Evolutionary conservation across 352 stramenopile species (phyloP), one percentile per base, ranked within the genome.

Genomic region (Plasmopara viticola): DNA sequence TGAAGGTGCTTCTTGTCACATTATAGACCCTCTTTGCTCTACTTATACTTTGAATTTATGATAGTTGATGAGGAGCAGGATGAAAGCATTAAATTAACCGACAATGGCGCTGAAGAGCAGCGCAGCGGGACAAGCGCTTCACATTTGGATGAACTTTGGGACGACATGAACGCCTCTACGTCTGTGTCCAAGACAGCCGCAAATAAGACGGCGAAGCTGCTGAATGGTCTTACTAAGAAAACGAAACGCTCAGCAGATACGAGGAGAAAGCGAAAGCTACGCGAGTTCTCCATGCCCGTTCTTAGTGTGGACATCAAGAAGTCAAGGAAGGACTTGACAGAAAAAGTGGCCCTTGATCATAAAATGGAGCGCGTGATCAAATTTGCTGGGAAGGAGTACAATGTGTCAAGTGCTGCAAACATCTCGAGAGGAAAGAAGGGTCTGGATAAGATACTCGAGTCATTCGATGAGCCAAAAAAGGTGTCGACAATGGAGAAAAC

Each of bases 401-500:
- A 46, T 48, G 55, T 72, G 8, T 51, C 57, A 4, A 68, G 10
- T 48, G 48, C 28, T 30, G 20, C 20, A 29, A 15, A 8, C 28
- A 29, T 9, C 28, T 8, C 39, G 46, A 15, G 31, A 14, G 53
- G 28, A 0, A 56, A 53, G 33, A 71, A 62, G 29, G 78, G 71
- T 0, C 58, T 97, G 47, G 93, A 98, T 60, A 58, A 84, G 46
- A 74, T 97, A 25, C 54, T 98, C 34, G 74, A 74, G 31, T 71
- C 90, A 25, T 56, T 98, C 30, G 81, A 94, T 38, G 83, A 76
- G 14, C 89, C 89, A 0, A 88, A 94, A 65, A 97, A 96, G 60
- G 72, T 97, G 6, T 96, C 87, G 9, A 98, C 93, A 6, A 95
- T 98, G 51, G 87, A 95, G 70, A 98, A 98, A 65, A 94, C 93